Base-by-base conservation (phyloP, 1,284 basidiomycete species). In the Pseudozyma sp. region DNA sequence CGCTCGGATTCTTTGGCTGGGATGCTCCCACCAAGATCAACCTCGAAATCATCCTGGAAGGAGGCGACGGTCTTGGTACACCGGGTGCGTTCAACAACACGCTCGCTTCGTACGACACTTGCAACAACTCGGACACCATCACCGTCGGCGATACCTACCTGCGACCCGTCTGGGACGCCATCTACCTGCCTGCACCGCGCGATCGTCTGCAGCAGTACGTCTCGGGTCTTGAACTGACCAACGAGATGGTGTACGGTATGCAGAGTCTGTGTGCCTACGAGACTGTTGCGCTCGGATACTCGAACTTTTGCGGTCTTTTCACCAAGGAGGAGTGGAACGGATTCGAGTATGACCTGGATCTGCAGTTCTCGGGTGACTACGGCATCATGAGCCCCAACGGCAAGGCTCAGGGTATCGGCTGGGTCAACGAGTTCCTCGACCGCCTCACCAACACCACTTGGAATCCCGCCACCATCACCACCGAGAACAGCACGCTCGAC, bases 311-410 rank as follows among this genome's bases (percentile, higher is more conserved):
- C 78, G 89, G 89, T 58, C 86, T 97, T 0, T 97, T 97, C 85
- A 94, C 92, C 0, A 87, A 91, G 81, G 90, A 92, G 48, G 94
- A 97, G 84, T 94, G 93, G 91, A 88, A 91, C 75, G 92, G 92
- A 7, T 95, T 93, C 48, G 77, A 81, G 53, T 81, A 80, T 83
- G 89, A 92, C 81, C 93, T 94, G 56, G 75, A 78, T 29, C 64
- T 82, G 5, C 61, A 78, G 50, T 78, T 77, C 45, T 53, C 54
- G 8, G 75, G 79, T 13, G 89, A 90, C 79, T 91, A 90, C 10
- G 91, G 90, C 0, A 92, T 91, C 79, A 92, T 93, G 17, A 91
- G 90, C 2, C 93, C 94, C 0, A 88, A 92, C 17, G 89, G 89
- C 2, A 90, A 90, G 9, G 90, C 91, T 1, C 91, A 92, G 80